Evolutionary conservation across 2,329 filamentous ascomycete genomes (phyloP).

Genomic region (Xenoacremonium recifei): DNA sequence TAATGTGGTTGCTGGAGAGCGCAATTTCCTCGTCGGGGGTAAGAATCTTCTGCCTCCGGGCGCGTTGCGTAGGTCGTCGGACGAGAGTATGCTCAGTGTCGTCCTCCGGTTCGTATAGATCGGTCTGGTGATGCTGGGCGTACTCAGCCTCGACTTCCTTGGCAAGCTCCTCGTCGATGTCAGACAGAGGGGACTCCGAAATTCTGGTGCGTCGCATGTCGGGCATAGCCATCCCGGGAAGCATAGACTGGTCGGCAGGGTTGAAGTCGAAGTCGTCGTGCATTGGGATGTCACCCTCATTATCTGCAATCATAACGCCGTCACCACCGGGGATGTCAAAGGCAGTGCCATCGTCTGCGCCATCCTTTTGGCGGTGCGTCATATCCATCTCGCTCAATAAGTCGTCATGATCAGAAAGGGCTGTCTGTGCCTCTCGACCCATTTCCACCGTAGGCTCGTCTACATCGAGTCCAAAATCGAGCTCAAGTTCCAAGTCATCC

Average conservation of each 20-base stretch:
- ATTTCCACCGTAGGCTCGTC: slow-evolving; percentile 77
- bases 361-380: slow-evolving; percentile 54
- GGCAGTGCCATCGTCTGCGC: slow-evolving; percentile 53
- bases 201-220: slow-evolving; percentile 58
- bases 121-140: slow-evolving; percentile 50
- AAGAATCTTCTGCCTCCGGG: slow-evolving; percentile 75
- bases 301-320: slow-evolving; percentile 58
- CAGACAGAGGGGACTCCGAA: slow-evolving; percentile 68
- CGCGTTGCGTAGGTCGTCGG: slow-evolving; percentile 69
- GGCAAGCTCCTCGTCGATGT: slow-evolving; percentile 63
- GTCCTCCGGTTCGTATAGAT: slow-evolving; percentile 61
- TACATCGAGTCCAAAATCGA: slow-evolving; percentile 73
- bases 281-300: slow-evolving; percentile 64
- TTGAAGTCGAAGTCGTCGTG: slow-evolving; percentile 65
- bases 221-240: slow-evolving; percentile 47
- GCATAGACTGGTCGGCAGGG: slow-evolving; percentile 57
- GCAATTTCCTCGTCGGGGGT: slow-evolving; percentile 79
- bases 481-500: slow-evolving; percentile 69
- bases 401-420: slow-evolving; percentile 66
- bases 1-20: slow-evolving; percentile 74
- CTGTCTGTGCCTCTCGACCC: slow-evolving; percentile 78
- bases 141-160: slow-evolving; percentile 60
- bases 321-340: slow-evolving; percentile 51
- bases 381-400: slow-evolving; percentile 65
- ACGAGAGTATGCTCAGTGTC: slow-evolving; percentile 58